phyloP scores from a whole-genome alignment of 345 rosid genomes.

The Murraya paniculata region DNA sequence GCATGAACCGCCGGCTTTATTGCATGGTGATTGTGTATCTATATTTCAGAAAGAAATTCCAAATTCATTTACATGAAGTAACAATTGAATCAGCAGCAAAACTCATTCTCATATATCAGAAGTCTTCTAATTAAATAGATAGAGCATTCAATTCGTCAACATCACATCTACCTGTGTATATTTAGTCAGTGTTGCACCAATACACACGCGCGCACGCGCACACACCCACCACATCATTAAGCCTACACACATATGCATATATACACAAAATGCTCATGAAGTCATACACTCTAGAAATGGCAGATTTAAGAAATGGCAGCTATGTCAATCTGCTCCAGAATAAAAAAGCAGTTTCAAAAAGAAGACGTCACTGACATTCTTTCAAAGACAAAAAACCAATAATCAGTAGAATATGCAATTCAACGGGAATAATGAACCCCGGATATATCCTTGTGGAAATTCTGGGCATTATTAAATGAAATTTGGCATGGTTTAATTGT shows the following conservation, averaged over 20 bases:
- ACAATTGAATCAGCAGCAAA: neutral
- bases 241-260: neutral
- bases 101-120: constrained; percentile 1
- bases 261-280: neutral
- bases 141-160: neutral
- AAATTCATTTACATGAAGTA: neutral
- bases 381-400: neutral
- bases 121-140: neutral
- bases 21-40: neutral
- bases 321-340: neutral
- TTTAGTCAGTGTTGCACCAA: neutral
- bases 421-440: neutral
- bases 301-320: neutral
- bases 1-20: neutral
- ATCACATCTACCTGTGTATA: neutral
- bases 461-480: neutral
- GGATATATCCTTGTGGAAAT: neutral
- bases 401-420: neutral
- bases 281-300: neutral
- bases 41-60: neutral
- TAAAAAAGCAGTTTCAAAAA: neutral
- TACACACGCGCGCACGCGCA: too few relatives aligned
- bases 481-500: neutral
- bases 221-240: neutral
- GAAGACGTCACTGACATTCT: neutral